Conservation (phyloP, 305 asterid genomes). For the Solanum aculeatissimum region DNA sequence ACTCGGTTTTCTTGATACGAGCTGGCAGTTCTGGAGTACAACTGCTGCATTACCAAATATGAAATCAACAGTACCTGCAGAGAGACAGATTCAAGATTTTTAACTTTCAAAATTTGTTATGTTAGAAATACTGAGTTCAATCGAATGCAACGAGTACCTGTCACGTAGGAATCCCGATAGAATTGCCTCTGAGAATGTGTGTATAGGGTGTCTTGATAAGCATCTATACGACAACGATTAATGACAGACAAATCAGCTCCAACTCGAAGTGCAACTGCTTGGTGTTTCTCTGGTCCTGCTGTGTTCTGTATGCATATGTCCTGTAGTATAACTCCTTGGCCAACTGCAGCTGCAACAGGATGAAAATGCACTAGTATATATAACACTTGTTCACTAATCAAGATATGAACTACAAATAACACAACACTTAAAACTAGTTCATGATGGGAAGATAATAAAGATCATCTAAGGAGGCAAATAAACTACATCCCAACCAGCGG, state of each 20-base stretch:
- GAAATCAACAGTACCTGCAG: constrained; percentile 33
- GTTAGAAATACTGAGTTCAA: not conserved
- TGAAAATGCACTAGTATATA: not conserved
- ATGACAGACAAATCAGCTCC: constrained; percentile 42
- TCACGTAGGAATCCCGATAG: constrained; percentile 32
- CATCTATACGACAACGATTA: constrained; percentile 41
- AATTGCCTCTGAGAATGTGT: constrained; percentile 41
- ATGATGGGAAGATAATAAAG: not conserved
- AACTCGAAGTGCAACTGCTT: constrained; percentile 56
- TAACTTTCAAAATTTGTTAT: not conserved
- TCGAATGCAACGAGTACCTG: not conserved
- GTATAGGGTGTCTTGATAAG: constrained; percentile 49
- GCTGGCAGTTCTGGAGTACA: constrained; percentile 31
- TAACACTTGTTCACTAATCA: not conserved
- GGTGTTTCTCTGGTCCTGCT: constrained; percentile 58
- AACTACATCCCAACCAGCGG: not conserved
- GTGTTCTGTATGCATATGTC: constrained; percentile 45
- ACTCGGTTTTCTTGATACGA: constrained; percentile 27
- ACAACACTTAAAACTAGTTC: no score
- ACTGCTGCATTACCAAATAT: constrained; percentile 56
- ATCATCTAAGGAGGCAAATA: not conserved
- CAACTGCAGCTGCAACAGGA: constrained; percentile 41
- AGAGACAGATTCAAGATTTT: not conserved
- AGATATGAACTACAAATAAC: no score
- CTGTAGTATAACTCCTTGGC: constrained; percentile 36